Percentiles rank a stretch among this genome's conserved stretches.
phyloP scores from a whole-genome alignment of 352 stramenopile genomes.

The Phytophthora fragariae region DNA sequence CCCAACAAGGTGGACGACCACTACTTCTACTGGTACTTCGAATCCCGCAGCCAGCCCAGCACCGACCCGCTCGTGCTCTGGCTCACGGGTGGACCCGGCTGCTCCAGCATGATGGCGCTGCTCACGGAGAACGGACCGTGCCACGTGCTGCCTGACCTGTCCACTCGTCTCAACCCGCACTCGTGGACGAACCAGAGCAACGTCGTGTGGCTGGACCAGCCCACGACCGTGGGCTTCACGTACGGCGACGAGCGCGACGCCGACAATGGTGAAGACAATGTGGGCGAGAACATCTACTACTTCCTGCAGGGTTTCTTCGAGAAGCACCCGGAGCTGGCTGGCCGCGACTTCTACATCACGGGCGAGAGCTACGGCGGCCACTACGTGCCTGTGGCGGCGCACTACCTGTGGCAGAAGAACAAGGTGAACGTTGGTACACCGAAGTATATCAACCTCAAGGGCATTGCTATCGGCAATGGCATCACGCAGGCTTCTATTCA shows the following conservation, averaged over 20 bases:
- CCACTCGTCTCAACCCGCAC: conserved; percentile 59
- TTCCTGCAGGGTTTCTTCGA: conserved; percentile 74
- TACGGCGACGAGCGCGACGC: conserved; percentile 49
- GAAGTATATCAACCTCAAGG: conserved; percentile 52
- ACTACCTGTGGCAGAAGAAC: conserved; percentile 70
- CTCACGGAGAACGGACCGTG: conserved; percentile 77
- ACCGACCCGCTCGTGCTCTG: conserved; percentile 71
- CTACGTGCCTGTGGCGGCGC: conserved; percentile 63
- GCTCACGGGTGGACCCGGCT: conserved; percentile 69
- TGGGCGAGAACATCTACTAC: conserved; percentile 74
- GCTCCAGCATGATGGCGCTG: conserved; percentile 68
- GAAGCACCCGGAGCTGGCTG: conserved; percentile 64
- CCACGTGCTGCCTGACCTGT: conserved; percentile 53
- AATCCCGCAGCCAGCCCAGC: conserved; percentile 51
- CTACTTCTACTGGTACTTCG: conserved; percentile 85
- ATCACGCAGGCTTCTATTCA: conserved; percentile 63
- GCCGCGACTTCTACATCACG: conserved; percentile 69
- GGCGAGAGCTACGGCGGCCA: conserved; percentile 79
- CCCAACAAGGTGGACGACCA: conserved; percentile 74
- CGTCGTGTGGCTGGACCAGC: conserved; percentile 78
- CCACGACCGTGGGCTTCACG: conserved; percentile 63
- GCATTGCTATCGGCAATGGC: conserved; percentile 61
- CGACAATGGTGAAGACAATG: conserved; percentile 55
- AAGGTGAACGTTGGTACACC: conserved; percentile 28
- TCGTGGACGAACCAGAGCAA: conserved; percentile 74